These are phyloP conservation scores for Zostera marina DNA, from an alignment of 116 monocot species.

Conservation along the genomic window DNA sequence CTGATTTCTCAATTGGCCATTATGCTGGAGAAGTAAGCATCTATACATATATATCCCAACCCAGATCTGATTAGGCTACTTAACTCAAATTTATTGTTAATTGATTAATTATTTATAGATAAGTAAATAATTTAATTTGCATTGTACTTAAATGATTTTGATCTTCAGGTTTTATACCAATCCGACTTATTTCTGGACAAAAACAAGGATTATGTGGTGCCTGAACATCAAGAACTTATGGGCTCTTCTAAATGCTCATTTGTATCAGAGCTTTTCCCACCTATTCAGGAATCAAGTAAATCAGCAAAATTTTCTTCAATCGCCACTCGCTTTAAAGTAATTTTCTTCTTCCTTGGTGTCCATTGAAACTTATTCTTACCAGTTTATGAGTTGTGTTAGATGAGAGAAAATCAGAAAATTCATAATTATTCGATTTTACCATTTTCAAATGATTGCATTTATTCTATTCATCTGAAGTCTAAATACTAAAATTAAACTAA, in stretches of 20 bases:
- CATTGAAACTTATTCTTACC: neutral
- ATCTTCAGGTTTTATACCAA: slow-evolving; percentile 69
- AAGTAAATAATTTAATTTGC: neutral
- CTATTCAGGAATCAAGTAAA: slow-evolving; percentile 52
- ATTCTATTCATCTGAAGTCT: slow-evolving; percentile 1
- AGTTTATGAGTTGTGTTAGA: neutral
- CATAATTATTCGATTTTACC: too few species aligned
- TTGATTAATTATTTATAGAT: too few species aligned
- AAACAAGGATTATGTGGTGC: slow-evolving; percentile 96
- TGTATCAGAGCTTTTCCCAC: slow-evolving; percentile 76
- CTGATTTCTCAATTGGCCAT: slow-evolving; percentile 80
- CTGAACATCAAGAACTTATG: slow-evolving; percentile 85
- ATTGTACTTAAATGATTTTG: neutral
- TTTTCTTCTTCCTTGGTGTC: neutral
- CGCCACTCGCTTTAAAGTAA: slow-evolving; percentile 88
- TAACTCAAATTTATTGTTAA: too few species aligned
- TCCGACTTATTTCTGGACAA: slow-evolving; percentile 90
- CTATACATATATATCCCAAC: neutral
- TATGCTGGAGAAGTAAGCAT: slow-evolving; percentile 86
- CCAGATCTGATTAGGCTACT: too few species aligned
- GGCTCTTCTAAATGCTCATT: slow-evolving; percentile 83
- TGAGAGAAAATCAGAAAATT: neutral
- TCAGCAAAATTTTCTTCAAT: slow-evolving; percentile 97
- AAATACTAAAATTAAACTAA: too few species aligned
- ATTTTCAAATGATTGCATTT: too few species aligned